Percentiles rank a stretch among this genome's conserved stretches.
phyloP scores from a whole-genome alignment of 495 filamentous ascomycete species.

The Elaphomyces granulatus region DNA sequence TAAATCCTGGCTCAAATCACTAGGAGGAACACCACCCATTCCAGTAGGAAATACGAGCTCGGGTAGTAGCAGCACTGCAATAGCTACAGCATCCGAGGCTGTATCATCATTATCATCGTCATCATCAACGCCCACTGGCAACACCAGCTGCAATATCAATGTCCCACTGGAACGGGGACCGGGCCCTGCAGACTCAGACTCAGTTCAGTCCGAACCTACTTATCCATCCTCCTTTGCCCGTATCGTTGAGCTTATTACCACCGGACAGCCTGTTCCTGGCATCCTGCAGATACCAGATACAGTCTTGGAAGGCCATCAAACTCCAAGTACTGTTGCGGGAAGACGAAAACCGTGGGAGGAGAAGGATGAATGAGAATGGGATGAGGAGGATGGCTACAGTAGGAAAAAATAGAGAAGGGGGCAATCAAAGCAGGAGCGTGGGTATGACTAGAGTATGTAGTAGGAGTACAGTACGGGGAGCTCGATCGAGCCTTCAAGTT shows the following conservation, averaged over 20 bases:
- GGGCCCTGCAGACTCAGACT: too few species aligned
- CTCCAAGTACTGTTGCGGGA: constrained; percentile 33
- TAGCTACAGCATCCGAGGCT: not conserved
- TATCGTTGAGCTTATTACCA: constrained; percentile 78
- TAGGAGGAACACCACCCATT: not conserved
- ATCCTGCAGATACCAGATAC: constrained; percentile 82
- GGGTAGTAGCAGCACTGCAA: not conserved
- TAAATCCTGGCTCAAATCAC: constrained; percentile 26
- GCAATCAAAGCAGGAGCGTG: too few species aligned
- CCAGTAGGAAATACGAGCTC: not conserved
- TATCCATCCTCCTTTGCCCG: constrained; percentile 82
- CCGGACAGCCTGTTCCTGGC: constrained; percentile 71
- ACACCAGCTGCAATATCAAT: too few species aligned
- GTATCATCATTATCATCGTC: constrained; percentile 1
- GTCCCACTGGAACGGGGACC: too few species aligned
- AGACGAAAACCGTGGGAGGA: constrained; percentile 76
- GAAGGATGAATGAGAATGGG: constrained; percentile 10
- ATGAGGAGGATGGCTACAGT: too few species aligned
- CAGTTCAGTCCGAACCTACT: constrained; percentile 40
- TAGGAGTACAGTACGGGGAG: too few species aligned
- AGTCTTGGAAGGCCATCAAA: constrained; percentile 50
- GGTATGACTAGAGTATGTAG: too few species aligned
- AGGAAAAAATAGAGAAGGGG: too few species aligned
- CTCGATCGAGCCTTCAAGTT: too few species aligned
- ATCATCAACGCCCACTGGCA: constrained; percentile 1